Percentiles rank a stretch among this genome's conserved stretches.
phyloP scores from a whole-genome alignment of 176 grass and related monocot genomes.

The Saccharum officinarum region DNA sequence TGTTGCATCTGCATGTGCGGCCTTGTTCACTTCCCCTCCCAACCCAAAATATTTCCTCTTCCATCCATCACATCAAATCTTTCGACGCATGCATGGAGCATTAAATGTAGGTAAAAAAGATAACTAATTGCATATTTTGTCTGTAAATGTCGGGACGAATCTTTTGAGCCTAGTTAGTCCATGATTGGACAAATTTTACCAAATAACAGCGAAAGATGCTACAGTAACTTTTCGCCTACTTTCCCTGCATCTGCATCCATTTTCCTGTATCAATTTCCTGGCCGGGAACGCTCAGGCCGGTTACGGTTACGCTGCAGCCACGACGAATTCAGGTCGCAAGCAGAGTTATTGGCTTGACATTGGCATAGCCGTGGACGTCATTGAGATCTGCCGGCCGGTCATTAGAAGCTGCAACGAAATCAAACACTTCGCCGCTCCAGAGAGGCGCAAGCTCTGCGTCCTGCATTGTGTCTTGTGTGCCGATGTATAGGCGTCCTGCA shows the following conservation, averaged over 20 bases:
- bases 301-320: constrained; percentile 46
- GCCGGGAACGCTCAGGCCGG: not conserved
- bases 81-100: too few species aligned
- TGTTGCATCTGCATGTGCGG: too few species aligned
- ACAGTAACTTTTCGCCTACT: too few species aligned
- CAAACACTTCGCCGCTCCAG: not conserved
- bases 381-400: not conserved
- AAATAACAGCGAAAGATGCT: too few species aligned
- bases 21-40: too few species aligned
- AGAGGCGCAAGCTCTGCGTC: not conserved
- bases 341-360: not conserved
- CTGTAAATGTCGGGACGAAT: too few species aligned
- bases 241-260: not conserved
- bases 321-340: not conserved
- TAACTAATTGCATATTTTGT: too few species aligned
- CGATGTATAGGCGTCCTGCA: not conserved
- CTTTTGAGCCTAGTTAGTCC: too few species aligned
- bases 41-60: too few species aligned
- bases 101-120: too few species aligned
- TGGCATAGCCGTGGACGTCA: constrained; percentile 1
- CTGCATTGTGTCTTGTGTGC: constrained; percentile 6
- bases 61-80: too few species aligned
- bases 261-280: constrained; percentile 18
- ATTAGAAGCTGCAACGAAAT: constrained; percentile 13
- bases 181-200: too few species aligned